These are phyloP conservation scores for Raphidocelis subcapitata DNA, from an alignment of 139 green algal species.

Conservation along the genomic window DNA sequence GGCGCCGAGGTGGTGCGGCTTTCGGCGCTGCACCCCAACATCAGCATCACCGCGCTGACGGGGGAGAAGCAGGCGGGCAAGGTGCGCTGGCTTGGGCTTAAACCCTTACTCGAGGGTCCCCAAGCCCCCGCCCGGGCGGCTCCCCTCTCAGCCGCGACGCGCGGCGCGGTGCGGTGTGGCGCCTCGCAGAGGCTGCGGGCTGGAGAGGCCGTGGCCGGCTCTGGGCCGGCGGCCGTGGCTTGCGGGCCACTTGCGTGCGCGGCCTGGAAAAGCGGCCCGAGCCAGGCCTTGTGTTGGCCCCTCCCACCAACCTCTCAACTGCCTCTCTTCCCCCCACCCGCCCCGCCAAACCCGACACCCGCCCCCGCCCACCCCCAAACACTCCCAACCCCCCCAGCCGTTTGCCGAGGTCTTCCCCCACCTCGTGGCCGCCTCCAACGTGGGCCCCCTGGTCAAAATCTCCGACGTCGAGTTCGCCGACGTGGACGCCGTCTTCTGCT, in stretches of 20 bases:
- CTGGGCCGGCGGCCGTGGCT: neutral
- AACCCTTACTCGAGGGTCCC: too few relatives aligned
- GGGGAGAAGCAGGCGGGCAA: slow-evolving; percentile 92
- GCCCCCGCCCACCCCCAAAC: neutral
- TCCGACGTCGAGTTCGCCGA: slow-evolving; percentile 79
- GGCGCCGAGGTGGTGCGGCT: slow-evolving; percentile 90
- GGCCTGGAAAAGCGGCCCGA: too few relatives aligned
- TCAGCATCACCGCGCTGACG: slow-evolving; percentile 84
- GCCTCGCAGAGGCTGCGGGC: too few relatives aligned
- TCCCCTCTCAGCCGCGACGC: neutral
- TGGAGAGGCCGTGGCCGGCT: too few relatives aligned
- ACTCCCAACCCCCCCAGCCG: neutral
- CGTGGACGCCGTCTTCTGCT: slow-evolving; percentile 97
- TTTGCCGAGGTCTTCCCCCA: slow-evolving; percentile 94
- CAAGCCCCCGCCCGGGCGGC: neutral
- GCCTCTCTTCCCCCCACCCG: neutral
- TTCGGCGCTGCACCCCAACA: slow-evolving; percentile 77
- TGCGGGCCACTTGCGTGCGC: too few relatives aligned
- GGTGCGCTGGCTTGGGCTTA: slow-evolving; percentile 36
- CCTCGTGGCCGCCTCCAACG: slow-evolving; percentile 66
- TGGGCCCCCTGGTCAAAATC: slow-evolving; percentile 81
- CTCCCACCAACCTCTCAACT: too few relatives aligned
- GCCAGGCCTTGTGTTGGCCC: too few relatives aligned
- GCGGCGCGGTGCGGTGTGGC: neutral
- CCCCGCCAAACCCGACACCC: too few relatives aligned